Conservation (phyloP, 176 grass and related monocot genomes). For the Guadua angustifolia region DNA sequence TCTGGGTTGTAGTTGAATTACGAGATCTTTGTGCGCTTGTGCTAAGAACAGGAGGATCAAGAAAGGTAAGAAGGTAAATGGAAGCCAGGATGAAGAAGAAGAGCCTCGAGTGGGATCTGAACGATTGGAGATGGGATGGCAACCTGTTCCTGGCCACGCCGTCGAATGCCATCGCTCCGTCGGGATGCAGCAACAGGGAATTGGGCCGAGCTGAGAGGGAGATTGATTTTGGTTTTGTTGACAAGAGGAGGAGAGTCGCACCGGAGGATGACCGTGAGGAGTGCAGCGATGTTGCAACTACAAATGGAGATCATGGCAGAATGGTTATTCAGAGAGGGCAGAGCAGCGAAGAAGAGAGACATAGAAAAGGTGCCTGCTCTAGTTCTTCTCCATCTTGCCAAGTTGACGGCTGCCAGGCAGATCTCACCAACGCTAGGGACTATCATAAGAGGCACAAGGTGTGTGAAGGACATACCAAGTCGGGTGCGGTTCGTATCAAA, state of each 20-base stretch:
- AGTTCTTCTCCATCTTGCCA: constrained; percentile 58
- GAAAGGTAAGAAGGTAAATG: constrained; percentile 1
- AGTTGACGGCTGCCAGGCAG: constrained; percentile 65
- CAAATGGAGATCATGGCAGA: constrained; percentile 13
- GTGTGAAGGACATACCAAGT: constrained; percentile 73
- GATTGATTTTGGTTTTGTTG: constrained; percentile 48
- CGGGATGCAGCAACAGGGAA: constrained; percentile 41
- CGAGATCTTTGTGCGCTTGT: background rate
- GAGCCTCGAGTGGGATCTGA: constrained; percentile 59
- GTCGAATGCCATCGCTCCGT: constrained; percentile 9
- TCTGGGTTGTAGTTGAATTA: constrained; percentile 22
- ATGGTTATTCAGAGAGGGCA: constrained; percentile 27
- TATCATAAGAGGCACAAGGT: constrained; percentile 88
- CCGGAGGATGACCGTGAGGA: constrained; percentile 42
- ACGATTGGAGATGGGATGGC: constrained; percentile 63
- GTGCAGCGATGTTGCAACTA: constrained; percentile 12
- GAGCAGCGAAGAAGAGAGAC: constrained; percentile 46
- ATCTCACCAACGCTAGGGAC: constrained; percentile 60
- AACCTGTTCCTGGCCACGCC: constrained; percentile 57
- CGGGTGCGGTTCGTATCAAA: constrained; percentile 45
- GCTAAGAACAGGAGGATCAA: constrained; percentile 1
- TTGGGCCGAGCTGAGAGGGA: constrained; percentile 32
- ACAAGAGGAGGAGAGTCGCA: constrained; percentile 60
- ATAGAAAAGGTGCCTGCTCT: constrained; percentile 37
- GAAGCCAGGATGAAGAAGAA: constrained; percentile 44